Base-by-base conservation (phyloP, 2,329 filamentous ascomycete genomes). In the Clarireedia paspali region DNA sequence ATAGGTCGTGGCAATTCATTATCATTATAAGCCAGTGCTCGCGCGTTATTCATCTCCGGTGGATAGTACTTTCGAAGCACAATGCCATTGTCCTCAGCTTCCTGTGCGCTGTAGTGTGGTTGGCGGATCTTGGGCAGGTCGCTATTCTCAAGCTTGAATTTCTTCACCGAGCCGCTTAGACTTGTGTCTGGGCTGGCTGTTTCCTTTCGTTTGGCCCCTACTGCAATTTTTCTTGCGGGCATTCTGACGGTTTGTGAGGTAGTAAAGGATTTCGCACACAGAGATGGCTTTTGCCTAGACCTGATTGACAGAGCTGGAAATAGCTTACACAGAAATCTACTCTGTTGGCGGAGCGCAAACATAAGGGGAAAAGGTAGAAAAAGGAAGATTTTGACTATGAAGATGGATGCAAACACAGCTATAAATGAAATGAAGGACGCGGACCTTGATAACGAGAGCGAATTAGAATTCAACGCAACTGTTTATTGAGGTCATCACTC, bases 41-140 rank as follows among this genome's bases (percentile, higher is more conserved):
- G 84, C 50, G 80, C 81, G 64, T 90, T 94, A 72, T 79, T 88
- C 85, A 96, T 95, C 68, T 95, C 90, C 1, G 82, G 80, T 0
- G 90, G 90, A 64, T 96, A 96, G 72, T 85, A 96, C 48, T 88
- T 79, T 42, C 85, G 83, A 38, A 87, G 74, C 0, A 89, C 82
- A 50, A 89, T 83, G 17, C 83, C 84, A 61, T 85, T 73, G 17
- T 75, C 69, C 55, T 75, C 74, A 6, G 71, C 65, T 57, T 74
- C 70, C 58, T 73, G 65, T 1, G 73, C 68, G 12, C 57, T 59
- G 9, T 51, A 56, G 51, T 69, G 67, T 0, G 65, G 64, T 48
- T 61, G 54, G 4, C 59, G 60, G 1, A 68, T 50, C 14, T 60
- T 59, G 45, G 64, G 59, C 10, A 54, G 36, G 44, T 45, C 62